These are phyloP conservation scores for Cubamyces sp. DNA, from an alignment of 768 basidiomycete genomes.

Conservation along the genomic window DNA sequence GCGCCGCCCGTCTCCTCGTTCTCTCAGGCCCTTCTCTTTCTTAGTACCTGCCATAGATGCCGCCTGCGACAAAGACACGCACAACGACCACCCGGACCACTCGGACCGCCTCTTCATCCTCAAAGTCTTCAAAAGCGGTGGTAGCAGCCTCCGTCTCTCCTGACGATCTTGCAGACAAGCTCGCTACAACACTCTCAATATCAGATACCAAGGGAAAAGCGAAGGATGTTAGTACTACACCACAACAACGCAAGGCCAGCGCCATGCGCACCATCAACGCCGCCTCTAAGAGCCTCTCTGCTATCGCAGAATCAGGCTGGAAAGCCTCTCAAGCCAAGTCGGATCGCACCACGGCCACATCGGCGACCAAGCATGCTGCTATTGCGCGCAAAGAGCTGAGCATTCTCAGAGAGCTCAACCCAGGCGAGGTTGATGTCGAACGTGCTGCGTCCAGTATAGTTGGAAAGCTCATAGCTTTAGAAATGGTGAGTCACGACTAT, in stretches of 20 bases:
- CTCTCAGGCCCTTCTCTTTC: no score
- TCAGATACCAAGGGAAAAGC: conserved; percentile 31
- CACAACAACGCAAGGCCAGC: conserved; percentile 38
- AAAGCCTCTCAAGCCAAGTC: conserved; percentile 43
- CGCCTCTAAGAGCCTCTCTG: conserved; percentile 60
- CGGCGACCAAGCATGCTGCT: conserved; percentile 42
- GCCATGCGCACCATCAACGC: conserved; percentile 71
- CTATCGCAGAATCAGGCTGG: conserved; percentile 61
- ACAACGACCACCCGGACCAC: not conserved
- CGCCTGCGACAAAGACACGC: conserved; percentile 9
- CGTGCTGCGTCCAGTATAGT: conserved; percentile 69
- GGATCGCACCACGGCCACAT: conserved; percentile 29
- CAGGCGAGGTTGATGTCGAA: conserved; percentile 67
- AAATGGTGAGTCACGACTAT: conserved; percentile 59
- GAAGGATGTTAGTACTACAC: conserved; percentile 31
- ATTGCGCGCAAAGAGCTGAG: conserved; percentile 50
- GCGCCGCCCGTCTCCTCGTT: not conserved
- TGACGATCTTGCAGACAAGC: conserved; percentile 32
- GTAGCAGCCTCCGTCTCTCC: conserved; percentile 13
- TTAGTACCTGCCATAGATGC: not conserved
- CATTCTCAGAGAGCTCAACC: conserved; percentile 48
- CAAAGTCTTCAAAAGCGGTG: conserved; percentile 11
- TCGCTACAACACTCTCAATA: conserved; percentile 32
- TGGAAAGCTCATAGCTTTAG: conserved; percentile 67
- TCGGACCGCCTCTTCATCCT: conserved; percentile 1